These are phyloP conservation scores for Irpex sp. DNA, from an alignment of 1,284 basidiomycete species.

Conservation along the genomic window DNA sequence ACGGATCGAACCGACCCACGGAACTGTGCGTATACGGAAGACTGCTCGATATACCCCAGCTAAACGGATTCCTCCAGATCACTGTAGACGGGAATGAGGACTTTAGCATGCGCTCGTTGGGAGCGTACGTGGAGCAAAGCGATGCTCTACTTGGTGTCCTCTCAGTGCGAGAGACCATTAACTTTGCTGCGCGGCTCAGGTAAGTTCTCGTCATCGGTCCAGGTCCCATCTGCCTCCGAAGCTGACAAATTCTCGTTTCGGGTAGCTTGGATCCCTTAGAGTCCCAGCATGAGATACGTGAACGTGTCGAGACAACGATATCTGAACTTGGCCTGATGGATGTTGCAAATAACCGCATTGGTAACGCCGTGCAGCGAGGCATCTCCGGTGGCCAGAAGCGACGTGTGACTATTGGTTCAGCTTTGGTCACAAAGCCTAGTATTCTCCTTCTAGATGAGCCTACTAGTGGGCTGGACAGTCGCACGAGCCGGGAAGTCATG, in stretches of 20 bases:
- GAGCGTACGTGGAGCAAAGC: slow-evolving; percentile 59
- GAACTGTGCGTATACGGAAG: slow-evolving; percentile 24
- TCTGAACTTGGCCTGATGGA: slow-evolving; percentile 51
- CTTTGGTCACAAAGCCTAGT: slow-evolving; percentile 59
- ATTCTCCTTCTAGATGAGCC: slow-evolving; percentile 67
- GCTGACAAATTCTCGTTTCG: not conserved
- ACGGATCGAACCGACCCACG: slow-evolving; percentile 32
- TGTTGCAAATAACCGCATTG: slow-evolving; percentile 55
- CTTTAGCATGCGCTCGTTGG: slow-evolving; percentile 22
- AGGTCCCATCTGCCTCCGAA: not conserved
- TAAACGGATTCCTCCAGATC: slow-evolving; percentile 8
- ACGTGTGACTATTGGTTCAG: slow-evolving; percentile 61
- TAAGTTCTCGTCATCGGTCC: slow-evolving; percentile 19
- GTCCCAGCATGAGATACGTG: slow-evolving; percentile 33
- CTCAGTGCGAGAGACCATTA: slow-evolving; percentile 61
- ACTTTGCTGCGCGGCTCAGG: slow-evolving; percentile 57
- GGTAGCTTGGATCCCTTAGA: slow-evolving; percentile 44
- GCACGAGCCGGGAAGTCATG: slow-evolving; percentile 53
- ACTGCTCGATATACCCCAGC: not conserved
- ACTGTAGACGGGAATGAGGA: slow-evolving; percentile 15
- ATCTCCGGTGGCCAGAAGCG: slow-evolving; percentile 68
- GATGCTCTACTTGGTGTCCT: slow-evolving; percentile 59
- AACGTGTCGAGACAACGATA: slow-evolving; percentile 56
- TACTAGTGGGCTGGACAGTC: slow-evolving; percentile 58
- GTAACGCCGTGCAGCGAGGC: slow-evolving; percentile 53